Evolutionary conservation across 2,329 filamentous ascomycete genomes (phyloP), one percentile per base, ranked within the genome.

Genomic region (Arthrobotrys entomopaga): DNA sequence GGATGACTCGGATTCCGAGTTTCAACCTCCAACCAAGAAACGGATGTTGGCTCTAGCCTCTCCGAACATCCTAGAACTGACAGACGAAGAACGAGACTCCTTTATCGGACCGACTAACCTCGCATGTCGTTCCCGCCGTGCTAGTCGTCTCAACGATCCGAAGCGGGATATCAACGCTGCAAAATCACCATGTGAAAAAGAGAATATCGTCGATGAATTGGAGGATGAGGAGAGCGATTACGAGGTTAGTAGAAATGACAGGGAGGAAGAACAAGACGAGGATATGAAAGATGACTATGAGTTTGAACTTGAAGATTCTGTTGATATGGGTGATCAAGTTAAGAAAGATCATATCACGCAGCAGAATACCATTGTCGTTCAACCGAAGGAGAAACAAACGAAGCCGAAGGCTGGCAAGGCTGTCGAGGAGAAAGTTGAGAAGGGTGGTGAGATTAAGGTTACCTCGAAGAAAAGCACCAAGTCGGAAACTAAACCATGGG

Each of bases 81-180:
- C 49, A 19, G 48, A 34, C 11, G n/a, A 61, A 13, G n/a, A 61
- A 13, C 13, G 16, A 16, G 53, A 52, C n/a, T 53, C 59, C 5
- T 26, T 46, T 7, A 29, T 63, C 16, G 48, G 48, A n/a, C 29
- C 48, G 2, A 53, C 59, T 1, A 63, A 53, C 20, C 46, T 63
- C 13, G 59, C 59, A 11, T 34, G 26, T 20, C 59, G 34, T 15
- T 63, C 38, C 19, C 46, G 59, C 13, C 46, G 59, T 19, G 59
- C 59, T 1, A 46, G 2, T 53, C 46, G 48, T 43, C 34, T 63
- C 2, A 53, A 63, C 22, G 43, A 53, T 22, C 59, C 59, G 15
- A 42, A 42, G 7, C 34, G 53, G 3, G 53, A 57, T 3, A 24
- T 57, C 15, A n/a, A 22, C 11, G 29, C 10, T 10, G 46, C 26